phyloP scores from a whole-genome alignment of 2,329 filamentous ascomycete genomes.

The Lecanicillium sp. region DNA sequence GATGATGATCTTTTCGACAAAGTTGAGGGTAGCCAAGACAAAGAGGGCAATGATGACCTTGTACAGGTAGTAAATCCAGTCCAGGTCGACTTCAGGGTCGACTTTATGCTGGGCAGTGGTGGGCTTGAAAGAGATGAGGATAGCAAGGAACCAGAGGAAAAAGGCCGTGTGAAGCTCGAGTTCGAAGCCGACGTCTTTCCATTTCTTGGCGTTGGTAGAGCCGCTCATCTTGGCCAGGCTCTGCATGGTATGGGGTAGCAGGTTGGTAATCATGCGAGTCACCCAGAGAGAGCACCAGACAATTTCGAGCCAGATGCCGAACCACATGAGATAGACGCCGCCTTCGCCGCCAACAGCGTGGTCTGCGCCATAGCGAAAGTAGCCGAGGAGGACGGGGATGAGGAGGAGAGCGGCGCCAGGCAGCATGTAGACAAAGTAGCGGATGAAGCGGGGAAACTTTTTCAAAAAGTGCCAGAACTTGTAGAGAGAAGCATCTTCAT shows the following conservation, averaged over 20 bases:
- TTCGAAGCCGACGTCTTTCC: constrained; percentile 79
- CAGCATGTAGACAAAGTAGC: constrained; percentile 40
- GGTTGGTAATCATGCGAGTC: constrained; percentile 44
- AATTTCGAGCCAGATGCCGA: constrained; percentile 90
- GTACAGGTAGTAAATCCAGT: constrained; percentile 72
- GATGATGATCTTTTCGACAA: constrained; percentile 86
- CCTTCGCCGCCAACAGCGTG: constrained; percentile 54
- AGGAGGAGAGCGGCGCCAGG: constrained; percentile 36
- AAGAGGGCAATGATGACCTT: constrained; percentile 85
- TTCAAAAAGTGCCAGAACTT: constrained; percentile 36
- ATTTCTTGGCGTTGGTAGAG: constrained; percentile 86
- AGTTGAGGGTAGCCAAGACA: constrained; percentile 70
- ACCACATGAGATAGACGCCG: constrained; percentile 77
- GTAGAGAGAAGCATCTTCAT: constrained; percentile 25
- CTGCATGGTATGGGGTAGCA: constrained; percentile 39
- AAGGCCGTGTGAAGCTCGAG: constrained; percentile 78
- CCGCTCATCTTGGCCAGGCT: constrained; percentile 60
- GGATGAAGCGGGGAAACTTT: constrained; percentile 41
- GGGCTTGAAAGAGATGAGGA: constrained; percentile 78
- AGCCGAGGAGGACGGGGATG: constrained; percentile 36
- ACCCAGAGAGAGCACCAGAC: constrained; percentile 90
- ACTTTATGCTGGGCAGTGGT: constrained; percentile 59
- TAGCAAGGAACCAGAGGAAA: constrained; percentile 86
- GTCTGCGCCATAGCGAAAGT: constrained; percentile 24
- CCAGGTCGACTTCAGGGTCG: constrained; percentile 31